phyloP scores from a whole-genome alignment of 345 rosid species.

The Mangifera indica region DNA sequence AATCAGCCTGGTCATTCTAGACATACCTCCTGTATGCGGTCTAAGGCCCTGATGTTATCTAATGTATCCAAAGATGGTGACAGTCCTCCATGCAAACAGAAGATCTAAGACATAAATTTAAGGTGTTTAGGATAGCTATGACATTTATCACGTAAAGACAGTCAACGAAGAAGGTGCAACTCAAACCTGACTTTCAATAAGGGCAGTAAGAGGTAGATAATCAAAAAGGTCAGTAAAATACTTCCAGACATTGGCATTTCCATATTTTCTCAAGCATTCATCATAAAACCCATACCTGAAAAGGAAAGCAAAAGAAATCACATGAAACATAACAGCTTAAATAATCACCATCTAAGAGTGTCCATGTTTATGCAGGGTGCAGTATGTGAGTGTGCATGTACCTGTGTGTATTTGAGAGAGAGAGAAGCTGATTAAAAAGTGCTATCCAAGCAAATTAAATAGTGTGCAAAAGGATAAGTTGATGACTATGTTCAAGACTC shows the following conservation, averaged over 20 bases:
- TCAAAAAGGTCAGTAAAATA: constrained; percentile 86
- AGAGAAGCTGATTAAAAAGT: too few relatives aligned
- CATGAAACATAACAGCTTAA: background rate
- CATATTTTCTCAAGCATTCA: constrained; percentile 92
- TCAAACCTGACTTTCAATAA: constrained; percentile 90
- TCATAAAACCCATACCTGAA: constrained; percentile 94
- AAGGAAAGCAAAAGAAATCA: background rate
- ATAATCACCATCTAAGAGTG: background rate
- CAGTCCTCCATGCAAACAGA: constrained; percentile 95
- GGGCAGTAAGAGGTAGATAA: constrained; percentile 89
- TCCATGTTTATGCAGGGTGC: background rate
- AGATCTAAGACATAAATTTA: constrained; percentile 42
- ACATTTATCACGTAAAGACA: constrained; percentile 13
- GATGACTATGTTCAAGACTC: background rate
- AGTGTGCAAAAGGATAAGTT: background rate
- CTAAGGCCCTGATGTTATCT: constrained; percentile 87
- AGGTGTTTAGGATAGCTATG: constrained; percentile 13
- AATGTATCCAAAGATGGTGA: constrained; percentile 92
- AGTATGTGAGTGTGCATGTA: background rate
- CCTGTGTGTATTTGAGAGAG: background rate
- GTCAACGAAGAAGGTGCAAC: constrained; percentile 2
- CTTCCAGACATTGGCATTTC: constrained; percentile 98
- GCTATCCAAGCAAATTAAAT: background rate
- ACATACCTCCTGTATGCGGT: constrained; percentile 90
- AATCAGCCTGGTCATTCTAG: background rate